Percentiles rank a stretch among this genome's conserved stretches.
Evolutionary conservation across 2,329 filamentous ascomycete genomes (phyloP).

Genomic region (Hymenoscyphus repandus): DNA sequence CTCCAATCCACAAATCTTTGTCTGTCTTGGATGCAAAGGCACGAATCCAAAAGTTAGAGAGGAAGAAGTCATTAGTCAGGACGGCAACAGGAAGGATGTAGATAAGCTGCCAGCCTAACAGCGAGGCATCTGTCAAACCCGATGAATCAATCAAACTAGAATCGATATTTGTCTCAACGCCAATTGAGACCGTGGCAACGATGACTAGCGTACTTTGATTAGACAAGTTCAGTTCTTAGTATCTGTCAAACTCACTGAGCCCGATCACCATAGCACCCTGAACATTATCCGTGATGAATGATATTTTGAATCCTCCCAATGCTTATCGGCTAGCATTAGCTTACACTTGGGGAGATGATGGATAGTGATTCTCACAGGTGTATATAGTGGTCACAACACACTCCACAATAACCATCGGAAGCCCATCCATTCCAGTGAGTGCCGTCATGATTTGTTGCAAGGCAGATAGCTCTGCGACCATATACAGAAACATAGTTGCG

Average conservation of each 20-base stretch:
- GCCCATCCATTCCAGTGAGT: slow-evolving; percentile 67
- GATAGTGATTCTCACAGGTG: slow-evolving; percentile 52
- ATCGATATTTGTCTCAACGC: slow-evolving; percentile 68
- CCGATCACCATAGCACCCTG: slow-evolving; percentile 74
- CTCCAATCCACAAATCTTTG: slow-evolving; percentile 70
- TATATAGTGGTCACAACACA: slow-evolving; percentile 76
- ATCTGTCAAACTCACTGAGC: slow-evolving; percentile 40
- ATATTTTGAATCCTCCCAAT: slow-evolving; percentile 76
- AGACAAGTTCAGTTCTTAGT: neutral
- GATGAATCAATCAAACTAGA: slow-evolving; percentile 62
- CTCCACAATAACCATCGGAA: slow-evolving; percentile 73
- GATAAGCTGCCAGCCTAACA: slow-evolving; percentile 78
- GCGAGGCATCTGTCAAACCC: slow-evolving; percentile 59
- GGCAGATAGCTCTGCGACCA: slow-evolving; percentile 78
- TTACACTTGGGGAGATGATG: neutral
- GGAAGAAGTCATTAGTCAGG: slow-evolving; percentile 80
- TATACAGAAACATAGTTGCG: slow-evolving; percentile 79
- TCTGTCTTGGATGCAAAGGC: slow-evolving; percentile 77
- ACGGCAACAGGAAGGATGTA: slow-evolving; percentile 81
- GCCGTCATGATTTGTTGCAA: slow-evolving; percentile 72
- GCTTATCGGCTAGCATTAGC: slow-evolving; percentile 39
- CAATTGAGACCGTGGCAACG: slow-evolving; percentile 72
- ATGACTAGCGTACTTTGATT: slow-evolving; percentile 41
- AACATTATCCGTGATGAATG: slow-evolving; percentile 77
- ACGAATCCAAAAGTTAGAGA: slow-evolving; percentile 79